phyloP scores from a whole-genome alignment of 495 filamentous ascomycete species.

The Niebla homalea region DNA sequence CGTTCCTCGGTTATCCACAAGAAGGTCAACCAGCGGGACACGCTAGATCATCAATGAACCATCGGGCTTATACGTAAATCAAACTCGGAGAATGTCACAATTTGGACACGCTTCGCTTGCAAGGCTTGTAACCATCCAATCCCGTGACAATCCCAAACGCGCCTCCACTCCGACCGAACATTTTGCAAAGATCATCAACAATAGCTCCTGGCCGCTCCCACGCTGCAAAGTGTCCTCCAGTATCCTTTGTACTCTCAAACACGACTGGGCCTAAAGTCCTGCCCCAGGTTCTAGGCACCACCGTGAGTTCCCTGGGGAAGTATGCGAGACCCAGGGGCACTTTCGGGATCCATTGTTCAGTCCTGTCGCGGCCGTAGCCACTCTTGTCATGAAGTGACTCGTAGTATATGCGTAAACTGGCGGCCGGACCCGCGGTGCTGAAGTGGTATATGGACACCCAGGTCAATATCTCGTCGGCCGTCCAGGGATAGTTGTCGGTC shows the following conservation, averaged over 20 bases:
- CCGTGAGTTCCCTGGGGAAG: constrained; percentile 39
- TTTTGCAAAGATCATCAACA: constrained; percentile 38
- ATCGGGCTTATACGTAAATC: no score
- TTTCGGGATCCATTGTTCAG: constrained; percentile 21
- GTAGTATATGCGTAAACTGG: constrained; percentile 47
- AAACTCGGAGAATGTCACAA: not conserved
- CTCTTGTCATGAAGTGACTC: constrained; percentile 27
- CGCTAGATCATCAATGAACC: not conserved
- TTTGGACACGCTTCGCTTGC: not conserved
- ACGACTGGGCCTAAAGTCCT: constrained; percentile 39
- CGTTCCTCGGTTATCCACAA: not conserved
- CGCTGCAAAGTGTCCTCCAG: constrained; percentile 53
- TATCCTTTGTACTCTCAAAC: constrained; percentile 35
- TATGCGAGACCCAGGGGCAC: constrained; percentile 42
- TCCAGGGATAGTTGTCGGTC: constrained; percentile 55
- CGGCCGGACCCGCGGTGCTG: constrained; percentile 40
- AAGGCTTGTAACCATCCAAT: constrained; percentile 18
- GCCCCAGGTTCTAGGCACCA: constrained; percentile 38
- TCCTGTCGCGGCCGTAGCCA: not conserved
- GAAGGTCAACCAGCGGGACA: not conserved
- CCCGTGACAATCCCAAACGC: constrained; percentile 23
- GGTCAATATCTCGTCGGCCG: constrained; percentile 51
- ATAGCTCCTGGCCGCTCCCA: constrained; percentile 43
- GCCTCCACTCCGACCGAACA: constrained; percentile 37
- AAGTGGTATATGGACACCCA: constrained; percentile 55